Conservation (phyloP, 345 rosid species). For the Eucalyptus polyanthemos region DNA sequence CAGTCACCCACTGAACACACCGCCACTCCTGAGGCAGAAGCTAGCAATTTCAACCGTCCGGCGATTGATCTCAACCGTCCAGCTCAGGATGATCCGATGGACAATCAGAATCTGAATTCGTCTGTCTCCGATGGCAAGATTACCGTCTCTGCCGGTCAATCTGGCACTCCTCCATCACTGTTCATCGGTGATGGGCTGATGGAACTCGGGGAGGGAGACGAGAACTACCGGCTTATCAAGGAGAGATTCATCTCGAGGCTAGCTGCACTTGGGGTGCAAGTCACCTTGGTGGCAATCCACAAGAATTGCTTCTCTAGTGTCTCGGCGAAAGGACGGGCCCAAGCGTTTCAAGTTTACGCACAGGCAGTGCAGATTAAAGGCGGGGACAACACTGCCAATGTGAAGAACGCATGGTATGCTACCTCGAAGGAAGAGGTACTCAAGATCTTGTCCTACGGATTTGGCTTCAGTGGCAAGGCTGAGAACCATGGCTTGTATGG, state of each 20-base stretch:
- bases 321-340: conserved; percentile 36
- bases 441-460: conserved; percentile 47
- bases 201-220: conserved; percentile 33
- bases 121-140: conserved; percentile 52
- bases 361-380: conserved; percentile 39
- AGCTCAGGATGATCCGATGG: background rate
- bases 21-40: background rate
- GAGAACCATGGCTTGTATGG: conserved; percentile 37
- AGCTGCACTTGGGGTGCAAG: conserved; percentile 21
- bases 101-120: conserved; percentile 2
- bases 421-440: conserved; percentile 25
- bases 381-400: conserved; percentile 37
- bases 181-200: conserved; percentile 10
- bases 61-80: background rate
- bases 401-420: conserved; percentile 63
- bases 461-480: conserved; percentile 15
- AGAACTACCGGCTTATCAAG: conserved; percentile 28
- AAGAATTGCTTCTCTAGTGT: conserved; percentile 17
- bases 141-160: background rate
- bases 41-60: background rate
- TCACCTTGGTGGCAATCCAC: conserved; percentile 26
- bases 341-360: conserved; percentile 34
- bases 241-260: conserved; percentile 25
- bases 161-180: background rate
- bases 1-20: background rate